A percentile compares a stretch with the other conserved stretches of the same genome.
Conservation (phyloP, 768 basidiomycete genomes). For the Plicaturopsis crispa region DNA sequence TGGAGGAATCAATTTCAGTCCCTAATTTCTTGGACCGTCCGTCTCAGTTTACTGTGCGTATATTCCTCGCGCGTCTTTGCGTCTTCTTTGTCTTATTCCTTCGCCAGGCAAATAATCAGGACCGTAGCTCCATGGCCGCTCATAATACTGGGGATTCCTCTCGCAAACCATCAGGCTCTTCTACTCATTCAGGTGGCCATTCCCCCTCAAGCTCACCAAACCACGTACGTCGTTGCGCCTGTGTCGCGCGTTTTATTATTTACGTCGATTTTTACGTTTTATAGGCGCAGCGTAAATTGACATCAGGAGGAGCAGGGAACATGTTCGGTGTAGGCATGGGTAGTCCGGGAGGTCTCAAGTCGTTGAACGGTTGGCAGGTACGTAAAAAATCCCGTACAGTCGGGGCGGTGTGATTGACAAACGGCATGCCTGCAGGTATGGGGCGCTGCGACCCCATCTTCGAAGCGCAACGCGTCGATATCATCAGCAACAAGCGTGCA, state of each 20-base stretch:
- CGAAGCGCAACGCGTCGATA: conserved; percentile 53
- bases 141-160: conserved; percentile 34
- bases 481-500: conserved; percentile 50
- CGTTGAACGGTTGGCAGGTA: conserved; percentile 63
- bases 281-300: conserved; percentile 39
- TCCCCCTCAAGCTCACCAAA: conserved; percentile 56
- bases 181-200: conserved; percentile 54
- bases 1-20: conserved; percentile 19
- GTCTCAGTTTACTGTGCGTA: conserved; percentile 20
- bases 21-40: conserved; percentile 18
- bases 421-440: conserved; percentile 41
- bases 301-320: conserved; percentile 31
- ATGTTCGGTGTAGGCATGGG: conserved; percentile 48
- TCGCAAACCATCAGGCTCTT: conserved; percentile 64
- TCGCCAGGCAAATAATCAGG: conserved; percentile 21
- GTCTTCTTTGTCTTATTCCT: conserved; percentile 13
- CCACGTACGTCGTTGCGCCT: conserved; percentile 34
- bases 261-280: conserved; percentile 17
- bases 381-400: conserved; percentile 15
- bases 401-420: conserved; percentile 2
- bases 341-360: conserved; percentile 39
- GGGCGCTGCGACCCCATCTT: conserved; percentile 39
- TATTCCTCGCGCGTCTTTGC: conserved; percentile 5
- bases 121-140: conserved; percentile 21
- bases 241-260: conserved; percentile 6